A percentile compares a stretch with the other conserved stretches of the same genome.
Conservation (phyloP, 176 grass and related monocot species). For the Eragrostis curvula region DNA sequence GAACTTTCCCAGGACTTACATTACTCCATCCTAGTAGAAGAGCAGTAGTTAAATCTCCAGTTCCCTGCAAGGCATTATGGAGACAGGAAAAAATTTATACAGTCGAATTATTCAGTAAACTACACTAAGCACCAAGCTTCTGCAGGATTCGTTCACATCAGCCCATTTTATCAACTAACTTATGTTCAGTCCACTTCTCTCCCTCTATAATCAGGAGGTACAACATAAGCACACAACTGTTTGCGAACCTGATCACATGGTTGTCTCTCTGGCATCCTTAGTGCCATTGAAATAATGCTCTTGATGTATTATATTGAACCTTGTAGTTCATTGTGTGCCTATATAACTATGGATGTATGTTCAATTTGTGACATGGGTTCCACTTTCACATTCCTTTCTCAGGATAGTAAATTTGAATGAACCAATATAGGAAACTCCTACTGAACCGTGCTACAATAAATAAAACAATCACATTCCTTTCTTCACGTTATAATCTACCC, state of each 20-base stretch:
- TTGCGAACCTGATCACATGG: background rate
- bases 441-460: constrained; percentile 8
- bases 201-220: background rate
- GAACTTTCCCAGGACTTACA: constrained; percentile 49
- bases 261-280: background rate
- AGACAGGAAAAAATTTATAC: constrained; percentile 25
- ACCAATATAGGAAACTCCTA: constrained; percentile 14
- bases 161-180: constrained; percentile 14
- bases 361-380: background rate
- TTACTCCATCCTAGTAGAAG: constrained; percentile 99
- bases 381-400: background rate
- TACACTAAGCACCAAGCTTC: constrained; percentile 5
- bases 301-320: background rate
- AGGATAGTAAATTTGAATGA: background rate
- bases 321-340: background rate
- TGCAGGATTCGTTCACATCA: constrained; percentile 5
- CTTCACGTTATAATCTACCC: constrained; percentile 3
- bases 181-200: background rate
- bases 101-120: background rate
- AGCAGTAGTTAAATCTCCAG: constrained; percentile 89
- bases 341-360: background rate
- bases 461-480: constrained; percentile 7
- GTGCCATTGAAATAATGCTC: background rate
- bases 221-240: background rate
- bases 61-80: constrained; percentile 70